Percentiles rank a stretch among this genome's conserved stretches.
phyloP scores from a whole-genome alignment of 1,139 yeast genomes.

The Kurtzmaniella quercitrusa region DNA sequence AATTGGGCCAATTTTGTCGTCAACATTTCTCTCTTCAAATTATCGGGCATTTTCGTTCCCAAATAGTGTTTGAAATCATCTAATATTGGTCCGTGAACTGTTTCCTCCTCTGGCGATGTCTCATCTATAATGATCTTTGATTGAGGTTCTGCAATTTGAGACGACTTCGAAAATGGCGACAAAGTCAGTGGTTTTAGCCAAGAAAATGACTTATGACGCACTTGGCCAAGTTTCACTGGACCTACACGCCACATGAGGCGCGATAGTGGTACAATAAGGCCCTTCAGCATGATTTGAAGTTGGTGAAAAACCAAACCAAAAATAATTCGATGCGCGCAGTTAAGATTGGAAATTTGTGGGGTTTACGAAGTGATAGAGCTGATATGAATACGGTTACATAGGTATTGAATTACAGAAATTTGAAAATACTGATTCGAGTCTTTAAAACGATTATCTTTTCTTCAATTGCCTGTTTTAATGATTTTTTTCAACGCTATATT shows the following conservation, averaged over 20 bases:
- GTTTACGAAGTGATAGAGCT: neutral
- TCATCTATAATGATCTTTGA: constrained; percentile 12
- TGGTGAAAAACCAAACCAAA: neutral
- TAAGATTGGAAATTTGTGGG: neutral
- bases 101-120: constrained; percentile 2
- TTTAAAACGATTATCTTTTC: too few species aligned
- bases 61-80: constrained; percentile 23
- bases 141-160: neutral
- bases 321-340: neutral
- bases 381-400: neutral
- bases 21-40: constrained; percentile 19
- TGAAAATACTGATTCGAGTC: too few species aligned
- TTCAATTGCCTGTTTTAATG: too few species aligned
- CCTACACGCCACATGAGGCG: neutral
- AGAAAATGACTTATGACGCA: constrained; percentile 1
- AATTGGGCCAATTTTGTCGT: constrained; percentile 18
- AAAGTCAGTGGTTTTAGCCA: constrained; percentile 1
- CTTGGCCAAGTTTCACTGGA: neutral
- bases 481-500: too few species aligned
- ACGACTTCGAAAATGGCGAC: neutral
- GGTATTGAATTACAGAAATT: too few species aligned
- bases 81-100: constrained; percentile 5
- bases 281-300: neutral
- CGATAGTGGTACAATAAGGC: neutral
- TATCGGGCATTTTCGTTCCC: constrained; percentile 24